These are phyloP conservation scores for Somion occarium DNA, from an alignment of 1,284 basidiomycete genomes.

Conservation along the genomic window DNA sequence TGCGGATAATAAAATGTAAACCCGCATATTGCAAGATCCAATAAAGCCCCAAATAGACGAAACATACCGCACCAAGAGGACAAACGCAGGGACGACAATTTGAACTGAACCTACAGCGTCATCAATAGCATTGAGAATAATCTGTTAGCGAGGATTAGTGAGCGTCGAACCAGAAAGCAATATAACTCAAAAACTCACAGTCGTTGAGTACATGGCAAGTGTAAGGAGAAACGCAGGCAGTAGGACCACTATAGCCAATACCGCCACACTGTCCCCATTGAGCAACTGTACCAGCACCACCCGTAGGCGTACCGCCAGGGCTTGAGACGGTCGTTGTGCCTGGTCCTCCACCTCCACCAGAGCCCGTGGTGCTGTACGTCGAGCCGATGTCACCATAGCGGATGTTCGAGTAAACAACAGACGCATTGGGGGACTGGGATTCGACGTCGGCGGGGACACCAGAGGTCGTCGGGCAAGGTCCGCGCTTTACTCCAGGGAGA, in stretches of 20 bases:
- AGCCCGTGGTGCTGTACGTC: conserved; percentile 29
- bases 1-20: no score
- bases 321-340: conserved; percentile 4
- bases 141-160: conserved; percentile 5
- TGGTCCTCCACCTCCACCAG: conserved; percentile 5
- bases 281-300: conserved; percentile 6
- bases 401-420: conserved; percentile 55
- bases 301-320: conserved; percentile 3
- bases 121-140: conserved; percentile 18
- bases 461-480: conserved; percentile 44
- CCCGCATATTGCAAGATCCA: no score
- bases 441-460: conserved; percentile 46
- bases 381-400: conserved; percentile 49
- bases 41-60: no score
- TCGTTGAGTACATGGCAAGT: conserved; percentile 16
- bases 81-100: no score
- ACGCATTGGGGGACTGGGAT: conserved; percentile 31
- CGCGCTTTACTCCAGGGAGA: conserved; percentile 46
- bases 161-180: not conserved
- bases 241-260: conserved; percentile 15
- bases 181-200: conserved; percentile 9
- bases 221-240: conserved; percentile 12
- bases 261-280: conserved; percentile 18
- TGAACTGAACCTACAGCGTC: no score
- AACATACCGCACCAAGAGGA: no score